Evolutionary conservation across 2,329 filamentous ascomycete genomes (phyloP).

Genomic region (Metarhizium guizhouense): DNA sequence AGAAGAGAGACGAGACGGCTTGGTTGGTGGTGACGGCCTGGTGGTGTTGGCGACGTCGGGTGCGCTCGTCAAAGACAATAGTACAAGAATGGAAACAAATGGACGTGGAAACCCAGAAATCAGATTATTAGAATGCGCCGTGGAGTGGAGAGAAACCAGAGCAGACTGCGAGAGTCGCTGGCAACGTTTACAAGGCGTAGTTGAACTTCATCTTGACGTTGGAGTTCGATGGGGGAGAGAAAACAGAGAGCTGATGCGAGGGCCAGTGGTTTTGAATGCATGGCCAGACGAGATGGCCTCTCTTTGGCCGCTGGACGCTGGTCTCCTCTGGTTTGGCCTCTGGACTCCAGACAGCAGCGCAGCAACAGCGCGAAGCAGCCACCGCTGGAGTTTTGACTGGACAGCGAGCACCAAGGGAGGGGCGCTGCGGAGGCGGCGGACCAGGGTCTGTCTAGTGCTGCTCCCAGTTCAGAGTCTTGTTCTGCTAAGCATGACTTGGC

Average conservation of each 20-base stretch:
- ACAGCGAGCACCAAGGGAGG: not conserved
- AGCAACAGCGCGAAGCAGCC: not conserved
- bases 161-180: slow-evolving; percentile 50
- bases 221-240: slow-evolving; percentile 38
- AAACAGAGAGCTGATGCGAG: slow-evolving; percentile 9
- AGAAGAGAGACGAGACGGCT: slow-evolving; percentile 2
- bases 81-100: slow-evolving; percentile 9
- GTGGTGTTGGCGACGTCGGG: not conserved
- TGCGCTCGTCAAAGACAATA: slow-evolving; percentile 1
- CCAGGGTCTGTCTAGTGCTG: not conserved
- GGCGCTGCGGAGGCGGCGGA: not conserved
- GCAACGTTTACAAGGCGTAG: slow-evolving; percentile 39
- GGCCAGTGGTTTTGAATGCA: slow-evolving; percentile 23
- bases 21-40: not conserved
- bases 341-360: too few relatives aligned
- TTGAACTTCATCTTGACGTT: slow-evolving; percentile 45
- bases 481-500: not conserved
- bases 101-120: slow-evolving; percentile 8
- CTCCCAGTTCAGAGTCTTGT: not conserved
- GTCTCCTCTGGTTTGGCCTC: too few relatives aligned
- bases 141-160: slow-evolving; percentile 32
- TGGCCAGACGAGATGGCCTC: not conserved
- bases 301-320: not conserved
- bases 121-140: slow-evolving; percentile 22
- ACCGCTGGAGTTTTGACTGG: not conserved